phyloP scores from a whole-genome alignment of 352 stramenopile species.

The Pythium vanterpoolii region DNA sequence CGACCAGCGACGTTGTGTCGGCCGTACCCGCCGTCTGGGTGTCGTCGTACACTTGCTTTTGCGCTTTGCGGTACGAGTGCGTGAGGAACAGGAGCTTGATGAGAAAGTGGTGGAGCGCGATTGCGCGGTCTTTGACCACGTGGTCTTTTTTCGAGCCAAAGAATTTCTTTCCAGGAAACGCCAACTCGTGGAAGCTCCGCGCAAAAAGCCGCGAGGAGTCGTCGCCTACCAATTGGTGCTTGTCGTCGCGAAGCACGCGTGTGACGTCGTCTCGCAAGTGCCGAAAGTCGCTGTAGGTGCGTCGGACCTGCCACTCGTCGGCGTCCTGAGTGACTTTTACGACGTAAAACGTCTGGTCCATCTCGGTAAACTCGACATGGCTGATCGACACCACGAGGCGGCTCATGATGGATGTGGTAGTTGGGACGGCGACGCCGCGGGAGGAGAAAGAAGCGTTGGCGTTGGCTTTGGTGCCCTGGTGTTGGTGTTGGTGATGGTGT shows the following conservation, averaged over 20 bases:
- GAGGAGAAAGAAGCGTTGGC: too few species aligned
- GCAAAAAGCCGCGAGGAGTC: conserved; percentile 41
- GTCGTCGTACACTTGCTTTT: conserved; percentile 54
- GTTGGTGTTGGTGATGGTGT: not conserved
- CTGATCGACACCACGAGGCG: conserved; percentile 69
- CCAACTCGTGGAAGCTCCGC: conserved; percentile 29
- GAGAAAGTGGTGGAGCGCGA: conserved; percentile 74
- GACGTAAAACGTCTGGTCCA: conserved; percentile 68
- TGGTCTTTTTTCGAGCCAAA: conserved; percentile 68
- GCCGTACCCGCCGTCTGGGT: conserved; percentile 18
- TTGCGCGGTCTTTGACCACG: conserved; percentile 68
- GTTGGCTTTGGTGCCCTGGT: not conserved
- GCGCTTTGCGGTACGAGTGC: conserved; percentile 71
- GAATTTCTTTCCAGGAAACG: conserved; percentile 60
- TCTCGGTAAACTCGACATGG: conserved; percentile 75
- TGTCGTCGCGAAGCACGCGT: conserved; percentile 60
- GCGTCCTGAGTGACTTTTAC: conserved; percentile 70
- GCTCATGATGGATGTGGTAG: conserved; percentile 44
- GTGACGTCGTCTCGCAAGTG: conserved; percentile 63
- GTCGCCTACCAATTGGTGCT: conserved; percentile 44
- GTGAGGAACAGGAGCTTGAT: conserved; percentile 69
- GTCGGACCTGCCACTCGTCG: conserved; percentile 68
- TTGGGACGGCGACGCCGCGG: too few species aligned
- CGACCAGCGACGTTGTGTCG: conserved; percentile 31
- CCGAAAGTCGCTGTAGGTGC: conserved; percentile 72